phyloP scores from a whole-genome alignment of 2,329 filamentous ascomycete genomes.

The Boeremia lycopersici region DNA sequence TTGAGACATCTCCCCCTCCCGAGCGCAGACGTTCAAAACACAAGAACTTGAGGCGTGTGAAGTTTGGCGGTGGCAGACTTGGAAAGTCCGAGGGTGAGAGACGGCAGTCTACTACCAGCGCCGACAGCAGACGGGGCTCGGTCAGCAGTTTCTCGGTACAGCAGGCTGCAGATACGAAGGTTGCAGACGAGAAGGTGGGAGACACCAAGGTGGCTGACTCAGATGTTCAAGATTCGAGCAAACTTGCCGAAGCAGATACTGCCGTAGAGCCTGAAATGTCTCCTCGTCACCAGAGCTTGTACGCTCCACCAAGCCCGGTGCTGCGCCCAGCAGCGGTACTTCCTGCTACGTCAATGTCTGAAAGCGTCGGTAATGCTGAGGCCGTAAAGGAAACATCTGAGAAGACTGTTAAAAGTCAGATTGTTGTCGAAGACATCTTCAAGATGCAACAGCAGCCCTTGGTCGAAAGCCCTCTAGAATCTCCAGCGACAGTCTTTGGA shows the following conservation, averaged over 20 bases:
- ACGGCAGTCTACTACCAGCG: constrained; percentile 19
- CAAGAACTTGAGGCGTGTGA: constrained; percentile 35
- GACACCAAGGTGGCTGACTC: constrained; percentile 14
- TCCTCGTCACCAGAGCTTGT: constrained; percentile 27
- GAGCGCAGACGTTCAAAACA: constrained; percentile 17
- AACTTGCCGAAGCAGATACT: not conserved
- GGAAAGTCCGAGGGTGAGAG: constrained; percentile 5
- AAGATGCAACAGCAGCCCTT: not conserved
- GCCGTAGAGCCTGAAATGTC: constrained; percentile 15
- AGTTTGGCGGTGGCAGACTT: constrained; percentile 11
- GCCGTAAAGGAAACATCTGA: not conserved
- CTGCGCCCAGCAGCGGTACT: not conserved
- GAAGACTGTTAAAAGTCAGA: not conserved
- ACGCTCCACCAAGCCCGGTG: constrained; percentile 20
- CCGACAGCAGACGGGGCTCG: constrained; percentile 13
- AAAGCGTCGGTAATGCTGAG: not conserved
- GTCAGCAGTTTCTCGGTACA: not conserved
- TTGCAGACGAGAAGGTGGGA: constrained; percentile 3
- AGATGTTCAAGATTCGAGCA: not conserved
- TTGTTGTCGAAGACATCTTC: not conserved
- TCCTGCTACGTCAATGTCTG: not conserved
- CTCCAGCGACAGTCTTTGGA: constrained; percentile 24
- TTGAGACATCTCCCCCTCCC: constrained; percentile 25
- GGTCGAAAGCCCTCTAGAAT: too few species aligned
- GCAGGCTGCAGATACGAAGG: constrained; percentile 13